These are phyloP conservation scores for Penicillium hesseltinei DNA, from an alignment of 2,329 filamentous ascomycete genomes.

Conservation along the genomic window DNA sequence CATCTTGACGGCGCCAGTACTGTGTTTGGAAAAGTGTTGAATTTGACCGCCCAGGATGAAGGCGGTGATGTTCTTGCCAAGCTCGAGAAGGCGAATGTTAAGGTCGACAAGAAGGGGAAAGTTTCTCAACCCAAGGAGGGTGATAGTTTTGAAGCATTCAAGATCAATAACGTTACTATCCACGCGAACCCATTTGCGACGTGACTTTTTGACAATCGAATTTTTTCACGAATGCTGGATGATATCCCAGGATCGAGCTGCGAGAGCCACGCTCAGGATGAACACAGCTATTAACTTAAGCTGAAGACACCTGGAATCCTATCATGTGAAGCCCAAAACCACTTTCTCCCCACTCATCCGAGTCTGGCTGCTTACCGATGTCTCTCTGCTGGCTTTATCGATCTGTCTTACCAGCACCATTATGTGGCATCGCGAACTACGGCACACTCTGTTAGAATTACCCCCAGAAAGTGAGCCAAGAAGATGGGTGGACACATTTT, in stretches of 20 bases:
- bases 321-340: neutral
- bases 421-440: neutral
- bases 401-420: neutral
- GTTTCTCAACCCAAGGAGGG: constrained; percentile 48
- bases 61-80: constrained; percentile 46
- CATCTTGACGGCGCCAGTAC: constrained; percentile 67
- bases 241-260: neutral
- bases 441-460: neutral
- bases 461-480: neutral
- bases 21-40: constrained; percentile 62
- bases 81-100: constrained; percentile 58
- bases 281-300: constrained; percentile 3
- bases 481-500: neutral
- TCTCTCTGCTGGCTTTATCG: neutral
- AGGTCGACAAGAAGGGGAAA: constrained; percentile 62
- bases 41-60: constrained; percentile 44
- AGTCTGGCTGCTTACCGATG: neutral
- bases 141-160: constrained; percentile 49
- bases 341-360: too few species aligned
- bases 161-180: constrained; percentile 57
- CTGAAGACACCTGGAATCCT: neutral
- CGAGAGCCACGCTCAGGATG: neutral
- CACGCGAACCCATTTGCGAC: constrained; percentile 66
- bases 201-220: constrained; percentile 32
- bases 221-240: neutral